These are phyloP conservation scores for Krasilnikovozyma curviuscula DNA, from an alignment of 768 basidiomycete species.

Conservation along the genomic window DNA sequence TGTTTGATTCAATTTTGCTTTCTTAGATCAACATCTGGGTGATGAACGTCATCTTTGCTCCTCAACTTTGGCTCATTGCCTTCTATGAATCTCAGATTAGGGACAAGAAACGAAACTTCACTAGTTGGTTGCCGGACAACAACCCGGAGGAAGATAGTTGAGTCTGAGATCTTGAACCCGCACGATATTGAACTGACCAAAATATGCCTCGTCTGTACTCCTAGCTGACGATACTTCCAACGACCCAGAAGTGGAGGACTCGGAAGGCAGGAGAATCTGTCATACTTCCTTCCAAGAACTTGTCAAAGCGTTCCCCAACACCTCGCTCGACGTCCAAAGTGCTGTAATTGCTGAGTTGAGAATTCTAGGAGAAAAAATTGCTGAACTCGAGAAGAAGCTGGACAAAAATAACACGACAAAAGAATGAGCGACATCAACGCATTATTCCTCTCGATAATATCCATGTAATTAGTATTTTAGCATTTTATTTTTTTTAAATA, in stretches of 20 bases:
- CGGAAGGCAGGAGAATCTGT: background rate
- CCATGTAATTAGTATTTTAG: too few species aligned
- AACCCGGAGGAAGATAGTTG: background rate
- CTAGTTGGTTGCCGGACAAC: conserved; percentile 5
- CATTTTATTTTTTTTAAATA: too few species aligned
- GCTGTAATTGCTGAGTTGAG: too few species aligned
- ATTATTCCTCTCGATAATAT: too few species aligned
- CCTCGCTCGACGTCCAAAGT: conserved; percentile 7
- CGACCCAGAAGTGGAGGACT: conserved; percentile 1
- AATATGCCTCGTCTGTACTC: background rate
- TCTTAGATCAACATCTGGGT: conserved; percentile 50
- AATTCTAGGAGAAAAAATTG: too few species aligned
- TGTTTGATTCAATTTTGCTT: background rate
- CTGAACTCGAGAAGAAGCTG: too few species aligned
- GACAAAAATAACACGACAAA: too few species aligned
- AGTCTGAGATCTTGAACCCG: too few species aligned
- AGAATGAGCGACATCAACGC: too few species aligned
- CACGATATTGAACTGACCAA: too few species aligned
- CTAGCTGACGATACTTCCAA: background rate
- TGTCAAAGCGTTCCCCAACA: conserved; percentile 3
- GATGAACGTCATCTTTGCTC: conserved; percentile 63
- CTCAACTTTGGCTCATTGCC: conserved; percentile 56
- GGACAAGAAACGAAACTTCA: conserved; percentile 1
- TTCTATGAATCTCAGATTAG: conserved; percentile 43
- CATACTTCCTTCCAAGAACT: conserved; percentile 1